These are phyloP conservation scores for Saccharomyces jurei DNA, from an alignment of 805 yeast genomes.

Conservation along the genomic window DNA sequence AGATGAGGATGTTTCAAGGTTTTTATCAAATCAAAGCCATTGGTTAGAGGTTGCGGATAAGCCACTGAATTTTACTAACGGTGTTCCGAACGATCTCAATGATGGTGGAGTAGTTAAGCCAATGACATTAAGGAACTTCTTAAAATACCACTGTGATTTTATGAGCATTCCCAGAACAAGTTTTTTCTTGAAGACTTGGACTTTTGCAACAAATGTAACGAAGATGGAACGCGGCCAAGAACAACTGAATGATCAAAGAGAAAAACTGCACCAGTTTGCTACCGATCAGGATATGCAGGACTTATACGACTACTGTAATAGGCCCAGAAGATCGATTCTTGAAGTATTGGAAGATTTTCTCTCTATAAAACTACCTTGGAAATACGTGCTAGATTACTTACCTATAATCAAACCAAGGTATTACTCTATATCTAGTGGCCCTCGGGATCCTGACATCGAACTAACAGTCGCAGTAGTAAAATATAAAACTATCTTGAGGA, in stretches of 20 bases:
- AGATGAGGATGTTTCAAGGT: conserved; percentile 49
- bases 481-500: conserved; percentile 71
- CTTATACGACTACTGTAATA: conserved; percentile 79
- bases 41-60: conserved; percentile 70
- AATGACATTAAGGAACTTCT: conserved; percentile 60
- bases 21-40: conserved; percentile 55
- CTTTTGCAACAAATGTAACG: conserved; percentile 53
- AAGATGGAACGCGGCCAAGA: conserved; percentile 23
- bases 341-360: conserved; percentile 81
- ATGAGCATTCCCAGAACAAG: conserved; percentile 75
- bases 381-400: conserved; percentile 65
- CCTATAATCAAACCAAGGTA: conserved; percentile 75
- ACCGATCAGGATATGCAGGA: conserved; percentile 69
- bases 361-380: conserved; percentile 65
- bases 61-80: conserved; percentile 29
- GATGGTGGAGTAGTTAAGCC: conserved; percentile 57
- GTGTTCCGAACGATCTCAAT: conserved; percentile 20
- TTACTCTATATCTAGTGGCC: conserved; percentile 71
- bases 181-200: conserved; percentile 67
- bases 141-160: conserved; percentile 77
- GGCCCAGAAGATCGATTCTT: conserved; percentile 81
- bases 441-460: conserved; percentile 43
- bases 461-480: conserved; percentile 78
- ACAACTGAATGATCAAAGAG: conserved; percentile 52
- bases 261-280: conserved; percentile 68